These are phyloP conservation scores for Seiridium cupressi DNA, from an alignment of 2,329 filamentous ascomycete genomes.

Conservation along the genomic window DNA sequence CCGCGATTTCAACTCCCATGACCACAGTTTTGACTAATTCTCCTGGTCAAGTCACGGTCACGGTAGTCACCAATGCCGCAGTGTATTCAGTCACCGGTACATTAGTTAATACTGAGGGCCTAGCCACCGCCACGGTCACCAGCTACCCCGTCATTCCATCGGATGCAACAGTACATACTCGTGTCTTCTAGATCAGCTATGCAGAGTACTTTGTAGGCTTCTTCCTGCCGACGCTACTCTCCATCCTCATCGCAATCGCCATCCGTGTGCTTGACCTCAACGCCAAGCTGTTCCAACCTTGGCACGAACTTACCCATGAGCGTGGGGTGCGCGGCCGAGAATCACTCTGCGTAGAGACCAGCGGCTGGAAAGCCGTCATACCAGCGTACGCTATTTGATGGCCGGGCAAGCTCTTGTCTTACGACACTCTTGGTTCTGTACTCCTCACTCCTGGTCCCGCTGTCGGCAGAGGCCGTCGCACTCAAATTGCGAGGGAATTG, in stretches of 20 bases:
- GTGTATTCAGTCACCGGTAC: constrained; percentile 14
- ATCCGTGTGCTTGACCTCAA: constrained; percentile 22
- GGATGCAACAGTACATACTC: not conserved
- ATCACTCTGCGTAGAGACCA: constrained; percentile 26
- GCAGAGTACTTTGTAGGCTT: constrained; percentile 21
- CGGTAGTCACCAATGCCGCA: constrained; percentile 14
- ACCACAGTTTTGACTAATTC: constrained; percentile 17
- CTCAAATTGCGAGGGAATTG: constrained; percentile 28
- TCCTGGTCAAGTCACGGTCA: constrained; percentile 15
- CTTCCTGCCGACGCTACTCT: constrained; percentile 17
- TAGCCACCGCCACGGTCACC: constrained; percentile 18
- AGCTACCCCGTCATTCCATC: constrained; percentile 12
- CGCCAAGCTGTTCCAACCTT: constrained; percentile 30
- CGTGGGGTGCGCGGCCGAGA: constrained; percentile 27
- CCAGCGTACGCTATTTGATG: constrained; percentile 18
- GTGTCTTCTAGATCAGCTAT: constrained; percentile 10
- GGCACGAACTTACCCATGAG: constrained; percentile 31
- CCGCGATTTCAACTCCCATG: constrained; percentile 14
- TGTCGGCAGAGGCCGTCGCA: constrained; percentile 26
- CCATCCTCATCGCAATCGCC: constrained; percentile 16
- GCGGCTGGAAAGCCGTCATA: constrained; percentile 17
- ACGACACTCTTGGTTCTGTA: constrained; percentile 22
- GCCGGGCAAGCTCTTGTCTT: constrained; percentile 23
- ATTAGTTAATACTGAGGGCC: constrained; percentile 15
- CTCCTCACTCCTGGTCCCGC: constrained; percentile 25